Evolutionary conservation across 2,329 filamentous ascomycete genomes (phyloP), one percentile per base, ranked within the genome.

Genomic region (Didymosphaeria variabile): DNA sequence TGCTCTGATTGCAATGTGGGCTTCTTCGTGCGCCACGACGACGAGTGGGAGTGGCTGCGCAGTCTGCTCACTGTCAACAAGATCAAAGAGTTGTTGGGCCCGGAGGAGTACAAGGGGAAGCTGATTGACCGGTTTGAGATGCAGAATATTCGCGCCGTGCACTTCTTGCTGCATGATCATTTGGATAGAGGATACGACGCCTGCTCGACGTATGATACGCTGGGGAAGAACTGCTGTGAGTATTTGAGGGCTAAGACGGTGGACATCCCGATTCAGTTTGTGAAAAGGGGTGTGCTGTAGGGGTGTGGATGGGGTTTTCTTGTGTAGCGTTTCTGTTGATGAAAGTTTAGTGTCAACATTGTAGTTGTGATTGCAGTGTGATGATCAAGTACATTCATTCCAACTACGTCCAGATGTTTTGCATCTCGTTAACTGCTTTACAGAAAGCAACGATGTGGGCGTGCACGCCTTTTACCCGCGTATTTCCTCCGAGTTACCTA

Each of bases 221-320:
- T 84, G 15, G 82, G 81, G 0, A 84, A 84, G 75, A 81, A 81
- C 23, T 72, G 78, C 42, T 77, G 72, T 15, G 82, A 84, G 74
- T 84, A 82, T 64, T 51, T 84, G 55, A 68, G 81, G 50, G 78
- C 78, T 23, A 81, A 80, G 63, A 75, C 73, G n/a, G 80, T 84
- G 0, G 80, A 84, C 59, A 68, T 84, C 3, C 82, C 81, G 5
- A 76, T 76, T 29, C 65, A 69, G 47, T 84, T 83, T 68, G 67
- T 83, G 26, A 72, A 81, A 45, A 73, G 81, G 55, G 81, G 81
- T 0, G 67, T 67, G 9, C 59, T 72, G 53, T 72, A 65, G 55
- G 34, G 32, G 7, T 6, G 19, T 29, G 34, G 36, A 7, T 21
- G 12, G 13, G 5, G 9, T 21, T 31, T 54, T 8, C 10, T 40